Conservation (phyloP, 2,329 filamentous ascomycete genomes). For the Fonsecaea monophora region DNA sequence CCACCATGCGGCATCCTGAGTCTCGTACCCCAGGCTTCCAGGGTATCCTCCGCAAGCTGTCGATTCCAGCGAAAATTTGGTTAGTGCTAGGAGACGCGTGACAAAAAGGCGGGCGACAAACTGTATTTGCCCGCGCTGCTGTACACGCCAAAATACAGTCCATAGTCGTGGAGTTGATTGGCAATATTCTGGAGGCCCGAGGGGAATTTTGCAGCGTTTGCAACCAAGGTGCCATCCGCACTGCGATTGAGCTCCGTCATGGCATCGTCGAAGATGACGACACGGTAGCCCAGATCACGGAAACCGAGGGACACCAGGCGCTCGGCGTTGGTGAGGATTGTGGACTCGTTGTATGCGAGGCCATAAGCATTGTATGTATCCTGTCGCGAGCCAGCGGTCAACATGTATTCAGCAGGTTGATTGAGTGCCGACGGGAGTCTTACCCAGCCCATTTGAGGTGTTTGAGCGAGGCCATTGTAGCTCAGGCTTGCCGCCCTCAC, state of each 20-base stretch:
- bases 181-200: conserved; percentile 57
- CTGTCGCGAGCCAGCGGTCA: conserved; percentile 8
- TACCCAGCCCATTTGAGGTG: conserved; percentile 37
- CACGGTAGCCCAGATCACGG: conserved; percentile 58
- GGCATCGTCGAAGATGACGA: conserved; percentile 62
- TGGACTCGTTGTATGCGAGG: conserved; percentile 35
- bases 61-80: not conserved
- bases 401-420: not conserved
- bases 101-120: not conserved
- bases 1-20: conserved; percentile 60
- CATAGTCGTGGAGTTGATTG: conserved; percentile 56
- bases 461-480: conserved; percentile 35
- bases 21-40: conserved; percentile 59
- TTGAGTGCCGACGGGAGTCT: not conserved
- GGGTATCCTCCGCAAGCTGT: conserved; percentile 45
- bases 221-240: conserved; percentile 52
- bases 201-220: conserved; percentile 54
- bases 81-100: not conserved
- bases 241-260: conserved; percentile 56
- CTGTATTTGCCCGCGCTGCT: conserved; percentile 47
- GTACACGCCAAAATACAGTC: conserved; percentile 63
- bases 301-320: conserved; percentile 30
- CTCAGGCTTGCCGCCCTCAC: conserved; percentile 24
- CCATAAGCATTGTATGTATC: conserved; percentile 38
- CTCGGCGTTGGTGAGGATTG: conserved; percentile 34